Conservation (phyloP, 768 basidiomycete genomes). For the Lenzites betulinus region DNA sequence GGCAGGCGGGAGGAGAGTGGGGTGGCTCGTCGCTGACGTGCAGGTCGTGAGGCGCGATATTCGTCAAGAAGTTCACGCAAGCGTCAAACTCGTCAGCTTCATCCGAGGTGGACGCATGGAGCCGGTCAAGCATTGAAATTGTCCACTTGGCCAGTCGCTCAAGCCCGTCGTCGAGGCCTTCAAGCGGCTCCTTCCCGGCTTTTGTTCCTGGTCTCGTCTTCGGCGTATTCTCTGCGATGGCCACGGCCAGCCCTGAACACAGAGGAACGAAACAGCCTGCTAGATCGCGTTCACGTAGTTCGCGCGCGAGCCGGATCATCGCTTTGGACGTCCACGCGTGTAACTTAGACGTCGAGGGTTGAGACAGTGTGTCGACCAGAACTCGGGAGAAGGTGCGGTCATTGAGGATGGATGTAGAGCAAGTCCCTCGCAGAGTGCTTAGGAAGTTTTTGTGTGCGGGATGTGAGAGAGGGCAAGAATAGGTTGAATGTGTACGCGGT, state of each 20-base stretch:
- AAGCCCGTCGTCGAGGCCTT: not conserved
- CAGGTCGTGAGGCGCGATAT: conserved; percentile 9
- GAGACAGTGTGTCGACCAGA: conserved; percentile 35
- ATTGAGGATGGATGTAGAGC: conserved; percentile 34
- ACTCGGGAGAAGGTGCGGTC: conserved; percentile 36
- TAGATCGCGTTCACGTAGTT: conserved; percentile 35
- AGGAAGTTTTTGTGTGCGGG: conserved; percentile 51
- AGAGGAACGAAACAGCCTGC: conserved; percentile 35
- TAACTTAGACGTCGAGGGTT: conserved; percentile 12
- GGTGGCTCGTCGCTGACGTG: conserved; percentile 5
- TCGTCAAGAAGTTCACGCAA: conserved; percentile 29
- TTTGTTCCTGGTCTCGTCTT: conserved; percentile 8
- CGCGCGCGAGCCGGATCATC: conserved; percentile 38
- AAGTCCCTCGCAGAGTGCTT: conserved; percentile 44
- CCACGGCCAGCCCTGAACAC: conserved; percentile 30
- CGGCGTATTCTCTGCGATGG: not conserved
- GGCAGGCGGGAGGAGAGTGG: conserved; percentile 5
- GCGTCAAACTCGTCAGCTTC: conserved; percentile 13
- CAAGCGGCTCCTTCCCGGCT: not conserved
- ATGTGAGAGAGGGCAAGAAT: conserved; percentile 37
- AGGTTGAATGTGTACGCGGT: conserved; percentile 25
- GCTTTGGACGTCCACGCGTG: conserved; percentile 47
- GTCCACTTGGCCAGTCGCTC: conserved; percentile 31
- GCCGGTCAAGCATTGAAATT: conserved; percentile 23
- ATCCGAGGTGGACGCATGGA: conserved; percentile 4